A percentile compares a stretch with the other conserved stretches of the same genome.
These are phyloP conservation scores for Rhodomyrtus psidioides DNA, from an alignment of 441 rosid genomes.

Conservation along the genomic window DNA sequence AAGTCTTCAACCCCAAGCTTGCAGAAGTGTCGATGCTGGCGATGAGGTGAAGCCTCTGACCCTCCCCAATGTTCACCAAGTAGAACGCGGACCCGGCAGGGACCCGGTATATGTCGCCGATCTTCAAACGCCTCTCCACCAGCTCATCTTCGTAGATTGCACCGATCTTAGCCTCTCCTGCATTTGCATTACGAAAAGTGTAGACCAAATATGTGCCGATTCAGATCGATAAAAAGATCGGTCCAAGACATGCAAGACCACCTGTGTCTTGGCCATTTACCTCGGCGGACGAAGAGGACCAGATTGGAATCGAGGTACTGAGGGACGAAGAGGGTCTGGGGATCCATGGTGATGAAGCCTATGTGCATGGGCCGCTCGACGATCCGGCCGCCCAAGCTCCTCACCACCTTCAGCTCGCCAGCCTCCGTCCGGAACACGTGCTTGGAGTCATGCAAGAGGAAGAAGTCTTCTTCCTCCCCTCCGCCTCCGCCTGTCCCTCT, in stretches of 20 bases:
- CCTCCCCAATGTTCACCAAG: conserved; percentile 49
- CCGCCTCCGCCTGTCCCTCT: background rate
- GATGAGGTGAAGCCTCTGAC: conserved; percentile 64
- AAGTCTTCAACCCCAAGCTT: conserved; percentile 47
- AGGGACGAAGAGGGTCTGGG: conserved; percentile 63
- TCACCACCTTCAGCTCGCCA: conserved; percentile 59
- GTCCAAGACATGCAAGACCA: background rate
- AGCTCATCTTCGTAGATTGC: conserved; percentile 42
- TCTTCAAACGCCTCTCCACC: conserved; percentile 46
- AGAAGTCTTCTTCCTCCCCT: conserved; percentile 13
- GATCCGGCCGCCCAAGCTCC: conserved; percentile 31
- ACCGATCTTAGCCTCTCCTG: conserved; percentile 89
- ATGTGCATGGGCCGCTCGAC: conserved; percentile 51
- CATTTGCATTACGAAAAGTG: background rate
- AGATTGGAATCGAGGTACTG: conserved; percentile 71
- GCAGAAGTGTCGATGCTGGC: conserved; percentile 69
- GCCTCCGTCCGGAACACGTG: conserved; percentile 66
- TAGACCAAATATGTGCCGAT: background rate
- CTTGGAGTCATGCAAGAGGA: conserved; percentile 44
- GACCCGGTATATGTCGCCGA: conserved; percentile 57
- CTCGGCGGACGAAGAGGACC: conserved; percentile 60
- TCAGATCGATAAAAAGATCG: background rate
- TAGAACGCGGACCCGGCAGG: conserved; percentile 83
- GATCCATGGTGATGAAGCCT: conserved; percentile 89
- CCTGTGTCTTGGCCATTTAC: too few relatives aligned